phyloP scores from a whole-genome alignment of 495 filamentous ascomycete genomes.

The Hyaloscypha bicolor region DNA sequence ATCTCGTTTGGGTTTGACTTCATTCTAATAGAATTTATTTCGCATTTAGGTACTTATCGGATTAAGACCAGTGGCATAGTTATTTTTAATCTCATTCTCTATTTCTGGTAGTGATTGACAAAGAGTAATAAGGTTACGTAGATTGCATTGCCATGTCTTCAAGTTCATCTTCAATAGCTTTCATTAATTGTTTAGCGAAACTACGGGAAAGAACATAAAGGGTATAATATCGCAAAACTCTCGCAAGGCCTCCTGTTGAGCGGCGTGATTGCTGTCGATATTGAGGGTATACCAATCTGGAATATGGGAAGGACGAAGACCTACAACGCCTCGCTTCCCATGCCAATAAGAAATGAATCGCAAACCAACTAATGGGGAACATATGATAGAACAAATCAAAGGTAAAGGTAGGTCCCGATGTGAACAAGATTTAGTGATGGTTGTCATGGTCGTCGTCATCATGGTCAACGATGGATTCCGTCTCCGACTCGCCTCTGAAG shows the following conservation, averaged over 20 bases:
- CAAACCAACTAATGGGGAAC: neutral
- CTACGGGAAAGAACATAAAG: neutral
- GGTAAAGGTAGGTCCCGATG: neutral
- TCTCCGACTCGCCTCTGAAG: constrained; percentile 13
- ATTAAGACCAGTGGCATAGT: neutral
- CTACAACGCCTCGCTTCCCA: constrained; percentile 1
- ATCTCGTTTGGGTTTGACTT: neutral
- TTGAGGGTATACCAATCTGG: neutral
- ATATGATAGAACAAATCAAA: neutral
- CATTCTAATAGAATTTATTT: neutral
- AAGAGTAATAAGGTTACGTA: neutral
- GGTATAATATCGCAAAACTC: neutral
- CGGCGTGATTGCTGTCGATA: neutral
- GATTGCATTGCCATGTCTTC: neutral
- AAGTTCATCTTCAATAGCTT: neutral
- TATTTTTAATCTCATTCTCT: neutral
- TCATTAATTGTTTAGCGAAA: neutral
- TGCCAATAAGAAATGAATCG: neutral
- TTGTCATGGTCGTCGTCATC: neutral
- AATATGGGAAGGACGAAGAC: neutral
- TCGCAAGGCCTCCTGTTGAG: neutral
- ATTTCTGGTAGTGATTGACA: no score
- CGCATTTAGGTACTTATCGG: neutral
- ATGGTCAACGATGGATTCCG: neutral
- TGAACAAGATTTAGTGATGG: neutral